Base-by-base conservation (phyloP, 208 protist species). In the Crithidia thermophila region DNA sequence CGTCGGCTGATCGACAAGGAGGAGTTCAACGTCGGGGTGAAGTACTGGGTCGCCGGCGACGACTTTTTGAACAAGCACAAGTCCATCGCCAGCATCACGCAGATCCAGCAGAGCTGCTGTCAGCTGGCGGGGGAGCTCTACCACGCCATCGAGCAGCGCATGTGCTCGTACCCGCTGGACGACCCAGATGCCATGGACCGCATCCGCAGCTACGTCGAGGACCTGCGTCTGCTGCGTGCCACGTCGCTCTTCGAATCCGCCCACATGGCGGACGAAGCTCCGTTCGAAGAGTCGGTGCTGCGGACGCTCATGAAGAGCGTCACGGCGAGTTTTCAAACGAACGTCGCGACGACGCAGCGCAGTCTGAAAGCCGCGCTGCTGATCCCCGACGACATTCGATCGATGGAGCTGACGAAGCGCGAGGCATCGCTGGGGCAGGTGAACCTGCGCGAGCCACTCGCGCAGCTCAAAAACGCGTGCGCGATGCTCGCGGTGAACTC, bases 31-130 rank as follows among this genome's bases (percentile, higher is more conserved):
- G 67, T 76, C 14, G 81, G 82, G 52, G 88, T 90, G 16, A 79
- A 82, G 73, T 88, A 91, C 70, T 96, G 91, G 88, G 77, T 91
- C 8, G 77, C 81, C 31, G 91, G 90, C 13, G 86, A 94, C 51
- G 73, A 63, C 37, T 93, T 96, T 56, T 58, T 96, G 37, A 62
- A 56, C 9, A 79, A 90, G 80, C 79, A 96, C 77, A 63, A 51
- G 37, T 43, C 76, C 28, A 75, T 93, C 39, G 45, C 75, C n/a
- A 84, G 75, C 40, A 91, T 93, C 36, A 69, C 80, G 31, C 78
- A 73, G 47, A 85, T 91, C 30, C 79, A 84, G 43, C 40, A 72
- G 7, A 75, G 80, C 49, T 94, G 90, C 67, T 69, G 70, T 30
- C 21, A 47, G 23, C 64, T 90, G 13, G 85, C 87, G 1, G 47